Base-by-base conservation (phyloP, 2,329 filamentous ascomycete species). In the Clarireedia sp. region DNA sequence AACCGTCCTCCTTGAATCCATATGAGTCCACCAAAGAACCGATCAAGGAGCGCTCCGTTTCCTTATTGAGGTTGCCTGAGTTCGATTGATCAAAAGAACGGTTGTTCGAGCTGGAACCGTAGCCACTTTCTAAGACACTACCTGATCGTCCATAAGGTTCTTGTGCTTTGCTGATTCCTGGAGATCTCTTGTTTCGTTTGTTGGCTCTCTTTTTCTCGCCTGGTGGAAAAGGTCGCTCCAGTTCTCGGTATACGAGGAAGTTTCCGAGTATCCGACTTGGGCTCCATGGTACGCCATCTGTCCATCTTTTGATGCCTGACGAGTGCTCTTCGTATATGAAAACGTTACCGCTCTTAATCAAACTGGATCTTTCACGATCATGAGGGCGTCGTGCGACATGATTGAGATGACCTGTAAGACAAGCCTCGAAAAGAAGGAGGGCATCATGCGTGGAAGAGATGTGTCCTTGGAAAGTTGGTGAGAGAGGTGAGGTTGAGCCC, bases 171-270 rank as follows among this genome's bases (percentile, higher is more conserved):
- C 55, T 64, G 43, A 67, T 65, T 3, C 64, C 66, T 6, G 64
- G 62, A 16, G 62, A 65, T 56, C 62, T 70, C 61, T 77, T 83
- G 56, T 77, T 79, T 63, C 85, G 85, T 71, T 89, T 91, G 72
- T 86, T 84, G 0, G 89, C 89, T 47, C 86, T 79, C 71, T 94
- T 94, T 78, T 92, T 94, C 74, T 92, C 87, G 6, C 89, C 89
- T 0, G 88, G 86, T 2, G 86, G 83, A 62, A 91, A 91, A 87
- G 85, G 70, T 86, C 92, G 91, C 72, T 97, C 94, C 89, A 99
- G 96, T 69, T 99, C 94, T 29, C 94, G 82, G 68, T 99, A 99
- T 1, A 94, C 96, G 56, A 99, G 73, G 71, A 99, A 99, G 74
- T 94, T 97, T 51, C 94, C 94, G 0, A 94, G 95, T 2, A 97